Percentiles rank a stretch among this genome's conserved stretches.
Conservation (phyloP, 768 basidiomycete species). For the Suillus subalutaceus region DNA sequence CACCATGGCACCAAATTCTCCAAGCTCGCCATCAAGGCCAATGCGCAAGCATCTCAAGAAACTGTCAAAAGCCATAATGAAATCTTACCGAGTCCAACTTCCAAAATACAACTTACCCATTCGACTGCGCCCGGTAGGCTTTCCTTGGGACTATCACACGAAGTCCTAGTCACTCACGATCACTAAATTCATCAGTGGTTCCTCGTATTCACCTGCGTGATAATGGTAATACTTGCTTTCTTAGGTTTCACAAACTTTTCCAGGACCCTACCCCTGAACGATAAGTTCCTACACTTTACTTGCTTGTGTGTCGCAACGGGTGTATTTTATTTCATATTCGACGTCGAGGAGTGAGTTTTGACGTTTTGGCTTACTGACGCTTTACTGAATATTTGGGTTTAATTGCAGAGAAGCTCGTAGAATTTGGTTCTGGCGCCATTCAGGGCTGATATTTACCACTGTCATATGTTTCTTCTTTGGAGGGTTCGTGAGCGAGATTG, state of each 20-base stretch:
- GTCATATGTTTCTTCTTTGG: conserved; percentile 80
- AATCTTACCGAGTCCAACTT: conserved; percentile 62
- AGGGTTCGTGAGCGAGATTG: conserved; percentile 79
- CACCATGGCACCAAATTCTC: conserved; percentile 10
- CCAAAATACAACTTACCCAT: conserved; percentile 73
- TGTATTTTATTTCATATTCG: conserved; percentile 86
- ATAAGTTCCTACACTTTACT: conserved; percentile 79
- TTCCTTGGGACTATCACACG: conserved; percentile 1
- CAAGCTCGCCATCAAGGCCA: conserved; percentile 15
- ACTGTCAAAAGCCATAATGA: conserved; percentile 66
- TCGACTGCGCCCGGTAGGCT: conserved; percentile 67
- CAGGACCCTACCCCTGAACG: conserved; percentile 67
- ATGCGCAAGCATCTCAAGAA: conserved; percentile 43
- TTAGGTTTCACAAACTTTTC: conserved; percentile 78
- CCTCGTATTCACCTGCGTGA: conserved; percentile 63
- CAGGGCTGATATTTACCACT: conserved; percentile 66
- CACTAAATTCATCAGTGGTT: conserved; percentile 64
- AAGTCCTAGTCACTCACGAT: conserved; percentile 13
- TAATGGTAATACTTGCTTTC: conserved; percentile 73
- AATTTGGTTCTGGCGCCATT: conserved; percentile 87
- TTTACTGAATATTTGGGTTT: conserved; percentile 1
- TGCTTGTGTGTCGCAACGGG: conserved; percentile 76
- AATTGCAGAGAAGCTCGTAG: conserved; percentile 67
- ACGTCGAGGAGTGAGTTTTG: conserved; percentile 78
- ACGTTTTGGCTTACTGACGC: background rate